Conservation (phyloP, 345 rosid species). For the Gossypium thurberi region DNA sequence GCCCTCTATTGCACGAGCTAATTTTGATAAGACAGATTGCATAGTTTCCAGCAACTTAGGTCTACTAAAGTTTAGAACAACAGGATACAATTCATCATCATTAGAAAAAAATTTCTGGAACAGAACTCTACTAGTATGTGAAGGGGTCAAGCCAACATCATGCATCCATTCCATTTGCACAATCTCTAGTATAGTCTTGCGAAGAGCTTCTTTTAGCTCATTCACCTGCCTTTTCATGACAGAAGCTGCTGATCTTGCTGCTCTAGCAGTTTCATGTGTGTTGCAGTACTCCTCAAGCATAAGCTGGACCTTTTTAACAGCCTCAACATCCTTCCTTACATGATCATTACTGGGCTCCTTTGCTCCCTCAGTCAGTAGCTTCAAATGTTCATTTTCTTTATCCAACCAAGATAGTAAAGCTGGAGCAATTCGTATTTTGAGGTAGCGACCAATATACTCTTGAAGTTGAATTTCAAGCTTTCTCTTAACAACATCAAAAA, state of each 20-base stretch:
- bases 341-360: slow-evolving; percentile 36
- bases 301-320: slow-evolving; percentile 51
- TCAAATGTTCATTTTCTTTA: slow-evolving; percentile 52
- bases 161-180: slow-evolving; percentile 93
- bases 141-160: slow-evolving; percentile 50
- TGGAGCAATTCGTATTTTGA: slow-evolving; percentile 56
- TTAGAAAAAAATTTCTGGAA: slow-evolving; percentile 50
- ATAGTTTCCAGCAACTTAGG: slow-evolving; percentile 59
- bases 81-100: slow-evolving; percentile 48
- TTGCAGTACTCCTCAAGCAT: slow-evolving; percentile 86
- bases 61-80: slow-evolving; percentile 58
- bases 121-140: slow-evolving; percentile 44
- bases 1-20: slow-evolving; percentile 56
- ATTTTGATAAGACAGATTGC: slow-evolving; percentile 51
- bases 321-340: slow-evolving; percentile 34
- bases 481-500: slow-evolving; percentile 59
- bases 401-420: slow-evolving; percentile 55
- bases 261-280: slow-evolving; percentile 76
- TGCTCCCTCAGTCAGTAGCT: slow-evolving; percentile 35
- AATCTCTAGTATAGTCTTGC: slow-evolving; percentile 62
- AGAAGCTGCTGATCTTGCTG: slow-evolving; percentile 69
- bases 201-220: slow-evolving; percentile 63
- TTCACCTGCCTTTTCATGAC: slow-evolving; percentile 65
- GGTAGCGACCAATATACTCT: slow-evolving; percentile 52
- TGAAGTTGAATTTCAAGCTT: slow-evolving; percentile 73